Percentiles rank a stretch among this genome's conserved stretches.
These are phyloP conservation scores for Fusarium sublunatum DNA, from an alignment of 2,329 filamentous ascomycete genomes.

Conservation along the genomic window DNA sequence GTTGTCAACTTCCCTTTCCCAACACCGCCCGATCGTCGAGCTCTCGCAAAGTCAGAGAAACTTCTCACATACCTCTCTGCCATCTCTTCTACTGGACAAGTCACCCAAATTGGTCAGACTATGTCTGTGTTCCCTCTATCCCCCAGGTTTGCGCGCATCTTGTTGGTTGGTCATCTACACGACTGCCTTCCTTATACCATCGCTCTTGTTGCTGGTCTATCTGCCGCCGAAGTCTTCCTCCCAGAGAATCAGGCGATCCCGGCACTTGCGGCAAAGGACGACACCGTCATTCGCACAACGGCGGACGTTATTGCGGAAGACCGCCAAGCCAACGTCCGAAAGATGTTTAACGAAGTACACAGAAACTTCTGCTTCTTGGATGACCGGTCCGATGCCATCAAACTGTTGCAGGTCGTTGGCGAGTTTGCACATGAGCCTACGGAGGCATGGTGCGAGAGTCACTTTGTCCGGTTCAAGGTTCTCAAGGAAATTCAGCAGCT, in stretches of 20 bases:
- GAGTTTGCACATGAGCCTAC: slow-evolving; percentile 82
- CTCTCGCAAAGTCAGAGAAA: slow-evolving; percentile 84
- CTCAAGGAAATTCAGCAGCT: slow-evolving; percentile 89
- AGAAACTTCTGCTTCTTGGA: slow-evolving; percentile 84
- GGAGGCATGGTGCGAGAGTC: slow-evolving; percentile 80
- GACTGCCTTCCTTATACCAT: slow-evolving; percentile 87
- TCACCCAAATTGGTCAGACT: slow-evolving; percentile 82
- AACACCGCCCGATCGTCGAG: slow-evolving; percentile 82
- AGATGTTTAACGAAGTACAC: slow-evolving; percentile 75
- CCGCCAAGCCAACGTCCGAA: slow-evolving; percentile 71
- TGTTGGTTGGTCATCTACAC: slow-evolving; percentile 87
- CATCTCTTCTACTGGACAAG: slow-evolving; percentile 74
- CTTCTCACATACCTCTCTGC: slow-evolving; percentile 88
- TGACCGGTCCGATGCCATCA: slow-evolving; percentile 86
- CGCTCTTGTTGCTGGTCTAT: slow-evolving; percentile 87
- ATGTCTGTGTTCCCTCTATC: slow-evolving; percentile 91
- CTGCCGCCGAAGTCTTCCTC: slow-evolving; percentile 88
- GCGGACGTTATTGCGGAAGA: slow-evolving; percentile 79
- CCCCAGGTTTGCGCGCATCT: slow-evolving; percentile 89
- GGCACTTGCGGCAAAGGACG: slow-evolving; percentile 59
- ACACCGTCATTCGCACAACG: slow-evolving; percentile 66
- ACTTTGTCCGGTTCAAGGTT: slow-evolving; percentile 88
- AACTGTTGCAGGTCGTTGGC: slow-evolving; percentile 87
- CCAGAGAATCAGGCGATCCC: slow-evolving; percentile 82
- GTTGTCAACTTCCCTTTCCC: slow-evolving; percentile 97